Evolutionary conservation across 73 alveolate species (phyloP).

Genomic region (Paramecium sonneborni): DNA sequence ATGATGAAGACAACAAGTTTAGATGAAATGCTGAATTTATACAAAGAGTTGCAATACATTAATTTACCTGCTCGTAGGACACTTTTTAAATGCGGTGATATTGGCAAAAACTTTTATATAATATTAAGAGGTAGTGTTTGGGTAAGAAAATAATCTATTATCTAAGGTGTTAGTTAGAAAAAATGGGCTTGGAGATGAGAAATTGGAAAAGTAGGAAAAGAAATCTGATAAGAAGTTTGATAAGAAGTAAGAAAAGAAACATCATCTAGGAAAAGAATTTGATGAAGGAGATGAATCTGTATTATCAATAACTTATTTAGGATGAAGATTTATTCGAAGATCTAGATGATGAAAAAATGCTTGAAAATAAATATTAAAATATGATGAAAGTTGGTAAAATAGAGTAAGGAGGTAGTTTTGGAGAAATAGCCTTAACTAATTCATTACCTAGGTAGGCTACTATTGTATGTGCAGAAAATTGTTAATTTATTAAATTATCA

Average conservation of each 20-base stretch:
- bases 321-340: background rate
- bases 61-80: background rate
- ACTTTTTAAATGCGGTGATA: background rate
- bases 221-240: too few species aligned
- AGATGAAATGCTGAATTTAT: background rate
- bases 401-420: slow-evolving; percentile 5
- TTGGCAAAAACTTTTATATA: background rate
- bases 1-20: background rate
- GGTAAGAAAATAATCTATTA: background rate
- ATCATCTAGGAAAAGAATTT: too few species aligned
- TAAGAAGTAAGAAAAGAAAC: too few species aligned
- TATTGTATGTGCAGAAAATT: background rate
- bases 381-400: background rate
- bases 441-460: slow-evolving; percentile 7
- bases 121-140: background rate
- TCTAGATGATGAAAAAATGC: background rate
- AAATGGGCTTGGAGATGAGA: background rate
- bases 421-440: slow-evolving; percentile 16
- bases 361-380: background rate
- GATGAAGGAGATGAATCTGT: background rate
- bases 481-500: background rate
- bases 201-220: background rate
- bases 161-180: background rate
- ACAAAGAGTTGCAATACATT: background rate
- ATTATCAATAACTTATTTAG: background rate